Percentiles rank a stretch among this genome's conserved stretches.
These are phyloP conservation scores for Ogataea dorogensis DNA, from an alignment of 805 yeast species.

Conservation along the genomic window DNA sequence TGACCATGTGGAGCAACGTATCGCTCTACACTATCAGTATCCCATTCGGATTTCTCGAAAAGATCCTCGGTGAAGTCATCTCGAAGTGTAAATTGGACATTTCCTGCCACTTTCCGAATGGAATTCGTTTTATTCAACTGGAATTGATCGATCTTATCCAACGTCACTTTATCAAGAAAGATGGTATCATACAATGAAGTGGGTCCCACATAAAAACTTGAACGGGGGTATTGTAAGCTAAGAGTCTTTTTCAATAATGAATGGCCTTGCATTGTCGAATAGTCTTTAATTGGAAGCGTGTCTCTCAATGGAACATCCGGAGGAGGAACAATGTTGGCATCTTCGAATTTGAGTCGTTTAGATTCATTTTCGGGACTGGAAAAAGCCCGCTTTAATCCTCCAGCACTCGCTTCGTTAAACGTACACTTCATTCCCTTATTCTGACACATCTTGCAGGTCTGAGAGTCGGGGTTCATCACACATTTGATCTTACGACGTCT, in stretches of 20 bases:
- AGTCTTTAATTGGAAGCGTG: slow-evolving; percentile 63
- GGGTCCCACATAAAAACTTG: slow-evolving; percentile 85
- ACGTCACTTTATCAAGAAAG: slow-evolving; percentile 59
- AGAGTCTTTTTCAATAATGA: slow-evolving; percentile 66
- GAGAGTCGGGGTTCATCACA: slow-evolving; percentile 59
- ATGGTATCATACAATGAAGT: slow-evolving; percentile 79
- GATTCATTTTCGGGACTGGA: slow-evolving; percentile 25
- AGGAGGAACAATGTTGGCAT: slow-evolving; percentile 36
- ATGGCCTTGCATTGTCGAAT: slow-evolving; percentile 59
- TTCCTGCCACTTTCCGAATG: slow-evolving; percentile 74
- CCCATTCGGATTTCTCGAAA: slow-evolving; percentile 66
- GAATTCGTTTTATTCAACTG: slow-evolving; percentile 65
- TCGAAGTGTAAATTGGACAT: slow-evolving; percentile 71
- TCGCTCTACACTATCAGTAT: slow-evolving; percentile 79
- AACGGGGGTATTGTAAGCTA: slow-evolving; percentile 83
- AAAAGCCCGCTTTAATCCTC: slow-evolving; percentile 37
- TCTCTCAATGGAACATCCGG: slow-evolving; percentile 46
- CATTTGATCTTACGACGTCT: slow-evolving; percentile 78
- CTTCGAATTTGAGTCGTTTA: slow-evolving; percentile 36
- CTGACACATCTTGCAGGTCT: slow-evolving; percentile 75
- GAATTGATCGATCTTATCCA: slow-evolving; percentile 78
- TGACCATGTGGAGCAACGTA: slow-evolving; percentile 93
- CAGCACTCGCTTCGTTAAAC: slow-evolving; percentile 54
- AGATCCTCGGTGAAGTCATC: slow-evolving; percentile 77
- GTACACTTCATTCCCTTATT: slow-evolving; percentile 73